A percentile compares a stretch with the other conserved stretches of the same genome.
phyloP scores from a whole-genome alignment of 139 green algal genomes.

The Desmodesmus armatus region DNA sequence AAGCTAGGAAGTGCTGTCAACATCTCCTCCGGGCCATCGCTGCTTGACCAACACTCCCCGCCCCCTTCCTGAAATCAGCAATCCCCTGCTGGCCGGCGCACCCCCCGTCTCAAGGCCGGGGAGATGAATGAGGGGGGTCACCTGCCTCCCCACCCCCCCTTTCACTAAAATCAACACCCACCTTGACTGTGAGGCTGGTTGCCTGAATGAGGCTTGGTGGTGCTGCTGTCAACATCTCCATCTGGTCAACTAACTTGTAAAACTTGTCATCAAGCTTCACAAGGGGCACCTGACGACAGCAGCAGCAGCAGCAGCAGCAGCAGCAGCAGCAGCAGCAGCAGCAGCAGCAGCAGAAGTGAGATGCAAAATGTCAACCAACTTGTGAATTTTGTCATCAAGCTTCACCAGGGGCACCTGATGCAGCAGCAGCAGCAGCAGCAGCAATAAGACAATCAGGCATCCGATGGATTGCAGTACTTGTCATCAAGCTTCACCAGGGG shows the following conservation, averaged over 20 bases:
- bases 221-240: slow-evolving; percentile 69
- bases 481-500: slow-evolving; percentile 48
- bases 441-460: too few species aligned
- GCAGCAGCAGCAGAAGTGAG: neutral
- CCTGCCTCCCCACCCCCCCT: too few species aligned
- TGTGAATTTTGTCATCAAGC: slow-evolving; percentile 78
- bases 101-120: too few species aligned
- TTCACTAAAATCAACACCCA: slow-evolving; percentile 35
- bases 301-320: neutral
- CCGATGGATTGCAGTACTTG: slow-evolving; percentile 76
- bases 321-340: neutral
- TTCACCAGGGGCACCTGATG: slow-evolving; percentile 76
- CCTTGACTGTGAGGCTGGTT: slow-evolving; percentile 82
- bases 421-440: slow-evolving; percentile 10
- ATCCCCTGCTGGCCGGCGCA: too few species aligned
- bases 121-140: too few species aligned
- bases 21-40: too few species aligned
- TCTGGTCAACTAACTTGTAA: slow-evolving; percentile 87
- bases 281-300: slow-evolving; percentile 23
- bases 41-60: too few species aligned
- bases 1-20: too few species aligned
- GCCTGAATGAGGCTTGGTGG: slow-evolving; percentile 72
- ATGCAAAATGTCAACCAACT: slow-evolving; percentile 78
- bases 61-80: too few species aligned
- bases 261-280: slow-evolving; percentile 55